A percentile compares a stretch with the other conserved stretches of the same genome.
Evolutionary conservation across 257 asterid genomes (phyloP).

Genomic region (Solanum lignicaule): DNA sequence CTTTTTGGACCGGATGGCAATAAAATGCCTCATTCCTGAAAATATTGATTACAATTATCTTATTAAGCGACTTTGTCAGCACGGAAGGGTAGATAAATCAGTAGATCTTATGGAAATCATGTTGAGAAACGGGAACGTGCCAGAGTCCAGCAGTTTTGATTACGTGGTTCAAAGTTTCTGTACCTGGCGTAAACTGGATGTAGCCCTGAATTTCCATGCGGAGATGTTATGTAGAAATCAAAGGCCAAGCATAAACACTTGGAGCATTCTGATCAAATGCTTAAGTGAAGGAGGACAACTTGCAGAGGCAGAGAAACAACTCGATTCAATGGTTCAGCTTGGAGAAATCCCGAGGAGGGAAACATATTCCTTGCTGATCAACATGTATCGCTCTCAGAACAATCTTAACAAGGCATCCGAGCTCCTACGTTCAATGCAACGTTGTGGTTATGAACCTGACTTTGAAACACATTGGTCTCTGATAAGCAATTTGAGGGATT

Average conservation of each 20-base stretch:
- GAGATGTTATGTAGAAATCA: slow-evolving; percentile 61
- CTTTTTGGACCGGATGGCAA: slow-evolving; percentile 40
- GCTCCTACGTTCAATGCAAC: slow-evolving; percentile 56
- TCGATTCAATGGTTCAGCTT: slow-evolving; percentile 35
- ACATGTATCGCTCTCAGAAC: slow-evolving; percentile 29
- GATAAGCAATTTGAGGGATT: slow-evolving; percentile 46
- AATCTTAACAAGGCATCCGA: slow-evolving; percentile 40
- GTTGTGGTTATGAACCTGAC: slow-evolving; percentile 61
- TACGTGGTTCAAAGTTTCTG: slow-evolving; percentile 42
- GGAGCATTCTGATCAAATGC: slow-evolving; percentile 34
- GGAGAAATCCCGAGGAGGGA: slow-evolving; percentile 65
- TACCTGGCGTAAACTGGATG: slow-evolving; percentile 18
- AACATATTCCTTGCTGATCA: slow-evolving; percentile 40
- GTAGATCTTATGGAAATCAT: slow-evolving; percentile 49
- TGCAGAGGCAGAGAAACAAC: slow-evolving; percentile 49
- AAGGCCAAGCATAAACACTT: slow-evolving; percentile 39
- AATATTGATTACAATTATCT: slow-evolving; percentile 35
- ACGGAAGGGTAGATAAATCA: slow-evolving; percentile 44
- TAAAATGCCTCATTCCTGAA: slow-evolving; percentile 27
- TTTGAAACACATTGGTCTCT: slow-evolving; percentile 87
- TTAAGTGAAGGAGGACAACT: slow-evolving; percentile 29
- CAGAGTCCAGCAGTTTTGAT: slow-evolving; percentile 50
- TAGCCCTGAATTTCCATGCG: slow-evolving; percentile 49
- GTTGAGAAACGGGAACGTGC: slow-evolving; percentile 40
- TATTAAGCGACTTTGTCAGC: slow-evolving; percentile 52